Percentiles rank a stretch among this genome's conserved stretches.
These are phyloP conservation scores for Zymoseptoria crescenta DNA, from an alignment of 2,329 filamentous ascomycete genomes.

Conservation along the genomic window DNA sequence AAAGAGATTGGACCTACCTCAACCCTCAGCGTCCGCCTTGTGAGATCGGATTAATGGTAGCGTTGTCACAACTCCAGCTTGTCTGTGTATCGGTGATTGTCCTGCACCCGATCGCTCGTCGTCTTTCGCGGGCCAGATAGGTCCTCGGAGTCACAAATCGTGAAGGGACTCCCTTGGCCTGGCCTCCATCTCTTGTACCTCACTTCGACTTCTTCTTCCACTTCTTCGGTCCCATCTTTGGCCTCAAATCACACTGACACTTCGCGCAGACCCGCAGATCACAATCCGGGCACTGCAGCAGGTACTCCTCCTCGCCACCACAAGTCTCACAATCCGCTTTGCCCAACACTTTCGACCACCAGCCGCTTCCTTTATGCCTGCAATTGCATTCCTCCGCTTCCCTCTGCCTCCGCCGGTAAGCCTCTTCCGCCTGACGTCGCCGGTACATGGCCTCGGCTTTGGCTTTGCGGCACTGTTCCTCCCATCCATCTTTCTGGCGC, in stretches of 20 bases:
- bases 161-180: too few species aligned
- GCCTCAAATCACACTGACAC: neutral
- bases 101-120: too few species aligned
- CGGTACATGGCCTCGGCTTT: neutral
- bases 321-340: neutral
- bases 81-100: too few species aligned
- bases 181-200: too few species aligned
- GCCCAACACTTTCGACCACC: neutral
- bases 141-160: too few species aligned
- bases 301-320: neutral
- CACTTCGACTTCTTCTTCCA: neutral
- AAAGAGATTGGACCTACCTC: too few species aligned
- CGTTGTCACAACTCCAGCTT: too few species aligned
- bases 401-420: neutral
- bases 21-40: too few species aligned
- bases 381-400: neutral
- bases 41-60: too few species aligned
- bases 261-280: neutral
- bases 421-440: neutral
- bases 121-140: too few species aligned
- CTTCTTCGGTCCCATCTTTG: neutral
- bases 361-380: neutral
- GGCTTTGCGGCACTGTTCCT: neutral
- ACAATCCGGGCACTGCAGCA: neutral
- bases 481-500: neutral